phyloP scores from a whole-genome alignment of 78 protist genomes.

The Dictyostelium brefeldianum region DNA sequence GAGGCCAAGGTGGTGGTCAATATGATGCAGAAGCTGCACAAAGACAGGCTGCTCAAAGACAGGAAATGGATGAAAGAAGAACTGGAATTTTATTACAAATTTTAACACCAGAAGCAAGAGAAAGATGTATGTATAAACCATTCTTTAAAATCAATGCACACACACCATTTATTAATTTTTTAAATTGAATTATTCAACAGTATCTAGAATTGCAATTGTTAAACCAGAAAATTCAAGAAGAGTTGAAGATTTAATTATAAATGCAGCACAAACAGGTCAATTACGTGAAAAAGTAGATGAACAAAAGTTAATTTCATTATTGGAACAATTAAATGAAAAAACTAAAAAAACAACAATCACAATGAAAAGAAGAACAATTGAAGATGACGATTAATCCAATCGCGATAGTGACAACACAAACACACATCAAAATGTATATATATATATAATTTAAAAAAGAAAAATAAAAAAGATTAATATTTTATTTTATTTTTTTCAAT shows the following conservation, averaged over 20 bases:
- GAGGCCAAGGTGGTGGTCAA: slow-evolving; percentile 2
- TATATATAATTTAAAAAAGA: not conserved
- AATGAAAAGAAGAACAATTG: slow-evolving; percentile 17
- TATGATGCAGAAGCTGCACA: slow-evolving; percentile 18
- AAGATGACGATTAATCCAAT: slow-evolving; percentile 13
- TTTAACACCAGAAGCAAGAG: slow-evolving; percentile 75
- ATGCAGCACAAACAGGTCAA: slow-evolving; percentile 78
- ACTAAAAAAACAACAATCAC: slow-evolving; percentile 55
- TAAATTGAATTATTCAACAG: no score
- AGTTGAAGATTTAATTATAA: slow-evolving; percentile 65
- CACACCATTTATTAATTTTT: no score
- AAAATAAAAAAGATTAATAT: slow-evolving; percentile 8
- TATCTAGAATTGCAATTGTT: slow-evolving; percentile 80
- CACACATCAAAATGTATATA: not conserved
- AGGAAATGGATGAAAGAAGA: slow-evolving; percentile 74
- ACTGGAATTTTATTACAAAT: slow-evolving; percentile 40
- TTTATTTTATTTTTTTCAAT: not conserved
- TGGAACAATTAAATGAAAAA: slow-evolving; percentile 63
- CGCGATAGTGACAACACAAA: no score
- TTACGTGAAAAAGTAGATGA: slow-evolving; percentile 57
- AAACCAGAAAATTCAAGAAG: slow-evolving; percentile 74
- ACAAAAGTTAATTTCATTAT: slow-evolving; percentile 54
- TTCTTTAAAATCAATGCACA: not conserved
- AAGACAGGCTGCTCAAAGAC: slow-evolving; percentile 63
- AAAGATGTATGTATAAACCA: slow-evolving; percentile 70